Evolutionary conservation across 768 basidiomycete species (phyloP).

Genomic region (Leccinum incarnatum): DNA sequence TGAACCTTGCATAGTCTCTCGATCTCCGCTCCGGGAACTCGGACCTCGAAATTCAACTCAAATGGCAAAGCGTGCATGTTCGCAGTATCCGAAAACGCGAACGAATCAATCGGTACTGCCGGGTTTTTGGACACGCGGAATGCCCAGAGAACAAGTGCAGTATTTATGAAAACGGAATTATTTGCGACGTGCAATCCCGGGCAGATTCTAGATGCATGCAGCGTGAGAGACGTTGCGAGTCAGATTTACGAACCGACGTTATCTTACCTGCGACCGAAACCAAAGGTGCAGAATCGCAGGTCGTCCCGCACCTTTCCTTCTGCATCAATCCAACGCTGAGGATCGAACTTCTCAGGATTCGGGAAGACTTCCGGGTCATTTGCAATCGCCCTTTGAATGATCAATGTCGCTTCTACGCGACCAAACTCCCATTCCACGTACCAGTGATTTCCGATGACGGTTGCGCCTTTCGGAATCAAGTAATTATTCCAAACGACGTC

Average conservation of each 20-base stretch:
- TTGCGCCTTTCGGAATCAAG: slow-evolving; percentile 33
- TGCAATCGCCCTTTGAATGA: slow-evolving; percentile 10
- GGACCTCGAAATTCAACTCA: slow-evolving; percentile 10
- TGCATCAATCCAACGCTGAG: slow-evolving; percentile 5
- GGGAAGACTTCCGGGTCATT: slow-evolving; percentile 12
- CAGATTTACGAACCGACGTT: neutral
- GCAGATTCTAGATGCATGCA: slow-evolving; percentile 8
- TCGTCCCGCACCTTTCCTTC: slow-evolving; percentile 7
- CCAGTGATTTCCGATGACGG: slow-evolving; percentile 14
- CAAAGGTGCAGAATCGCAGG: slow-evolving; percentile 8
- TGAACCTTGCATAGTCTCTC: slow-evolving; percentile 3
- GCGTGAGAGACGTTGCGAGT: neutral
- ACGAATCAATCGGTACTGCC: slow-evolving; percentile 51
- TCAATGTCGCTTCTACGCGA: neutral
- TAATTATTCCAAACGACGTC: slow-evolving; percentile 45
- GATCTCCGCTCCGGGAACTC: slow-evolving; percentile 1
- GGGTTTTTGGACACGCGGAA: slow-evolving; percentile 52
- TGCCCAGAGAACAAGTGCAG: slow-evolving; percentile 60
- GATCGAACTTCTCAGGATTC: slow-evolving; percentile 10
- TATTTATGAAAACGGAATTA: slow-evolving; percentile 57
- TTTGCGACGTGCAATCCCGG: slow-evolving; percentile 38
- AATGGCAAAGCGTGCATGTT: slow-evolving; percentile 10
- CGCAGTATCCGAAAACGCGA: slow-evolving; percentile 47
- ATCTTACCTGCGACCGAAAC: slow-evolving; percentile 13
- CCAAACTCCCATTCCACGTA: neutral